Conservation (phyloP, 2,329 filamentous ascomycete genomes). For the Ophiostoma quercus region DNA sequence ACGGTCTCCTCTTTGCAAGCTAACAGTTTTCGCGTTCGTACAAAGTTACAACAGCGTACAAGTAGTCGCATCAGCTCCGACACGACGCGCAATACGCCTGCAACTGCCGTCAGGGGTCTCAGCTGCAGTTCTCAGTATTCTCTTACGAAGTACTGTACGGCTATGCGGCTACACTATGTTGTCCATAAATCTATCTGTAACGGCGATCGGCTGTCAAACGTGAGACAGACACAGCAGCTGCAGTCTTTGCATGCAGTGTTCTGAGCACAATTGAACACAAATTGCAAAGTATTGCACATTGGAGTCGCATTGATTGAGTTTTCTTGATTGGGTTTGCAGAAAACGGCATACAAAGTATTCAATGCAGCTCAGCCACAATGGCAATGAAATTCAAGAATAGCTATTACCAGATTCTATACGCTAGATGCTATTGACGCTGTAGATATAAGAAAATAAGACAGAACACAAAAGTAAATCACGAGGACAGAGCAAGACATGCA, state of each 20-base stretch:
- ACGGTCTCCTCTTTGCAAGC: not conserved
- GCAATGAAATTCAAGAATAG: not conserved
- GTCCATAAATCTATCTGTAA: not conserved
- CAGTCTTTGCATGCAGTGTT: not conserved
- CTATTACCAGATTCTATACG: conserved; percentile 4
- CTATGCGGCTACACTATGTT: not conserved
- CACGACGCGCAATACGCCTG: not conserved
- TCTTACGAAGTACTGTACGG: not conserved
- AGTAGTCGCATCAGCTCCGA: not conserved
- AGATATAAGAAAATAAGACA: not conserved
- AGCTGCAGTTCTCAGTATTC: not conserved
- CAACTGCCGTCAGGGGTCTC: not conserved
- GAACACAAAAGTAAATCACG: not conserved
- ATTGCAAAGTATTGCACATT: too few relatives aligned
- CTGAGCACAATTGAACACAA: not conserved
- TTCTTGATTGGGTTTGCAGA: too few relatives aligned
- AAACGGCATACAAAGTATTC: not conserved
- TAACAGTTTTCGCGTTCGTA: not conserved
- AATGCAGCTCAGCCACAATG: conserved; percentile 1
- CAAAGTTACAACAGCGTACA: too few relatives aligned
- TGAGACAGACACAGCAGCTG: not conserved
- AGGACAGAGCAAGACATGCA: conserved; percentile 68
- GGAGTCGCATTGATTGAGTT: too few relatives aligned
- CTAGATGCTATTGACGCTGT: not conserved
- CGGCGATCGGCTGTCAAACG: conserved; percentile 1